phyloP scores from a whole-genome alignment of 345 rosid genomes.

The Pugionium dolabratum region DNA sequence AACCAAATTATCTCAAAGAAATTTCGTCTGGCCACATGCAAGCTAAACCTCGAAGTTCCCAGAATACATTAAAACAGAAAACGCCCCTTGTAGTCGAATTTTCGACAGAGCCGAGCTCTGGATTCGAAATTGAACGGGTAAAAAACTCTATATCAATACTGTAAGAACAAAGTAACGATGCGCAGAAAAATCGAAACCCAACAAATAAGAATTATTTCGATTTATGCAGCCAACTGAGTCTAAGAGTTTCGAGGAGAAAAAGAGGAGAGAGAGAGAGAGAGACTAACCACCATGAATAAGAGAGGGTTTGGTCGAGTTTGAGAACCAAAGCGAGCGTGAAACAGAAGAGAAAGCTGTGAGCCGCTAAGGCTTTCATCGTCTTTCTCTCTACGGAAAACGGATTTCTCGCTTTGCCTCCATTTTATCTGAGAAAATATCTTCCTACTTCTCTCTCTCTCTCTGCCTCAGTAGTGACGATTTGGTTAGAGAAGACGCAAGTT shows the following conservation, averaged over 20 bases:
- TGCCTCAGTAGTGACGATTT: neutral
- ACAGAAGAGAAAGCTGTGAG: constrained; percentile 67
- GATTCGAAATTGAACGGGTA: neutral
- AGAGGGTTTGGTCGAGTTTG: constrained; percentile 60
- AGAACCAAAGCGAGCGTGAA: constrained; percentile 76
- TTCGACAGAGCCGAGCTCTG: constrained; percentile 9
- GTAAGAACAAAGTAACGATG: neutral
- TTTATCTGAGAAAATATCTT: neutral
- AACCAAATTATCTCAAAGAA: neutral
- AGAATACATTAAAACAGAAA: neutral
- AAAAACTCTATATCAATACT: neutral
- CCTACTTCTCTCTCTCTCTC: neutral
- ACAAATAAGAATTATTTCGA: neutral
- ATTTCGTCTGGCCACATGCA: neutral
- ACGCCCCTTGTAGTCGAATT: neutral
- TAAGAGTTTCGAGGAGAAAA: neutral
- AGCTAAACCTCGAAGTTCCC: constrained; percentile 11
- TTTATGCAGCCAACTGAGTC: neutral
- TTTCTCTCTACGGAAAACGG: constrained; percentile 11
- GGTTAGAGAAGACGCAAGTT: neutral
- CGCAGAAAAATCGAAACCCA: neutral
- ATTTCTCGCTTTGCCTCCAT: constrained; percentile 24
- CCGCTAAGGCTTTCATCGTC: constrained; percentile 71
- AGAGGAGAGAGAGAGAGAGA: neutral
- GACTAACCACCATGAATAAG: constrained; percentile 86